Base-by-base conservation (phyloP, 176 grass and related monocot species). In the Oryza officinalis region DNA sequence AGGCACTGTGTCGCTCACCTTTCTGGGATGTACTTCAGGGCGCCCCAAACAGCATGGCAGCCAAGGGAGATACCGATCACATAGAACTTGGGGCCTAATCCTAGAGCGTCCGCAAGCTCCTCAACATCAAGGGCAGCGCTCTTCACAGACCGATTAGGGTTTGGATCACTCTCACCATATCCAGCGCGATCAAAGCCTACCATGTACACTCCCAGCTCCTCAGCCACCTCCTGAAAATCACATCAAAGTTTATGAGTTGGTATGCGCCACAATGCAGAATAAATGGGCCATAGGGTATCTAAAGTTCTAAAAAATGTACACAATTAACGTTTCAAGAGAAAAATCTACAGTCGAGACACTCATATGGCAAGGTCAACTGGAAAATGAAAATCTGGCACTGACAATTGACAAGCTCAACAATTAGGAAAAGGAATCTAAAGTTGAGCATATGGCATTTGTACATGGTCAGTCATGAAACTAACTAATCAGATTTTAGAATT, bases 181-280 rank as follows among this genome's bases (percentile, higher is more conserved):
- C 93, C 93, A 0, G 93, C 93, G 8, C 93, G 93, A 38, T 95
- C 93, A 14, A 92, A 94, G 4, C 87, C 87, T 32, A 94, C 92
- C 77, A 94, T 94, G 87, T 90, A 94, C 38, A 92, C 92, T 14
- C 92, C 90, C 2, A 94, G 49, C 63, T 92, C 87, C 35, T 94
- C 87, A 67, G 90, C 88, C 59, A 92, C 72, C 72, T 94, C 93
- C 93, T 92, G 65, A 31, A 75, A 69, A 28, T 31, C 1, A 47
- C 41, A 73, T 13, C 6, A 47, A 47, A 15, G 22, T 47, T 50
- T 49, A 72, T n/a, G 57, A 0, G 57, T 74, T 83, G 45, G 4
- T 4, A 65, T 8, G 49, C 38, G 17, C 40, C 33, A 72, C 67
- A 15, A 5, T 10, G 52, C 49, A 28, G 45, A 47, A 38, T 26